Base-by-base conservation (phyloP, 2,329 filamentous ascomycete genomes). In the Sordariomycetes sp. region DNA sequence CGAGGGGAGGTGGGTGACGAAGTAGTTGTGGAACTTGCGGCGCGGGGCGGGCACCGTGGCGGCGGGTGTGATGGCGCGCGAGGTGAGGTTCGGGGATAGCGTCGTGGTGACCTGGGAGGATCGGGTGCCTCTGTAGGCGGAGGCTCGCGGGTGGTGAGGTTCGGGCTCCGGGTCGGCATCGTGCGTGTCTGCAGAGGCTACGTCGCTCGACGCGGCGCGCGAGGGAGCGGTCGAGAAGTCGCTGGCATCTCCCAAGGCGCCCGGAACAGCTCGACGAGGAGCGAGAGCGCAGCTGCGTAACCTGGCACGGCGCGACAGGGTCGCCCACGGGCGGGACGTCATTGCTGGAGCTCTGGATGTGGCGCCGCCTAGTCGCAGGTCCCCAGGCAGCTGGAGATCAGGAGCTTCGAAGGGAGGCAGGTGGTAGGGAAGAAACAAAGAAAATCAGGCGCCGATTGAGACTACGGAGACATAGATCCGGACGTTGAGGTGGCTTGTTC, bases 1-100 rank as follows among this genome's bases (percentile, higher is more conserved):
- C 20, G 91, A 96, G 4, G 94, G 93, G 1, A 99, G 81, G 70
- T 97, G 90, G 10, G 94, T 96, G 60, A 97, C 90, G 71, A 99
- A 99, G 76, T 99, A 97, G 65, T 95, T 91, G 75, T 97, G 91
- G 71, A 97, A 97, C 62, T 72, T 71, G 54, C 82, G 80, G 57
- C 73, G 75, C 34, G 50, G 56, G 3, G 48, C 20, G 20, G 20
- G 37, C 10, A 32, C 25, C 22, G 34, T 22, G 43, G 22, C 35
- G 18, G 56, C 34, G 3, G 37, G 50, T 12, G 28, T 48, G 1
- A 43, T 32, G 14, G 54, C 34, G 28, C 46, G 54, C 14, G 51
- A 20, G 22, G 56, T 11, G 12, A 28, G 28, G 28, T 53, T 51
- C 43, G 25, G 20, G 35, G 28, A 22, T 43, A 51, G 55, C 34